Evolutionary conservation across 2,329 filamentous ascomycete species (phyloP), one percentile per base, ranked within the genome.

Genomic region (Fusarium papillatum): DNA sequence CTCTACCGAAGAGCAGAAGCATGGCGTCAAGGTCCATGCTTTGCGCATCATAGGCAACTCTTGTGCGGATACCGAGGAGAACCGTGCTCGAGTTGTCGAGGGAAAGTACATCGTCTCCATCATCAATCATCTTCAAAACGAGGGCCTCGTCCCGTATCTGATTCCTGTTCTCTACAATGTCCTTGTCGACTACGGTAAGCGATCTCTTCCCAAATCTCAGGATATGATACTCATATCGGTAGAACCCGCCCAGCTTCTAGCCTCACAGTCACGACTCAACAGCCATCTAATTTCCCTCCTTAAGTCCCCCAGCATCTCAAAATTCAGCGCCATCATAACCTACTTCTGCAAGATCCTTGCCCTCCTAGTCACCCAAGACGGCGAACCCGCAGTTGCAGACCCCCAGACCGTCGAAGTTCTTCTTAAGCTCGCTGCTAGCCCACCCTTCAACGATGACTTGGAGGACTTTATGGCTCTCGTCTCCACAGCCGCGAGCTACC

Each of bases 101-200:
- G 86, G 86, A 17, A 86, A 86, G 59, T 85, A 86, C 29, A 78
- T 93, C 16, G 77, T 82, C 5, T 81, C 84, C 38, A 84, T 93
- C 67, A 87, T 90, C 38, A 76, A 82, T 4, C 84, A 90, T 41
- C 81, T 93, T 11, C 75, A 82, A 17, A 81, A 90, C 43, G 86
- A 90, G 61, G 81, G 83, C 0, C 75, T 92, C 22, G 81, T 91
- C 10, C 81, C 85, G 0, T 90, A 90, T 78, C 86, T 86, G 41
- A 87, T 93, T 48, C 89, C 90, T 0, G 91, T 93, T 10, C 82
- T 93, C 6, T 92, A 89, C 81, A 93, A 93, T 78, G 86, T 92
- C 60, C 87, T 90, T 66, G 87, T 93, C 17, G 91, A 93, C 79
- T 93, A 92, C 79, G 90, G 91, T 92, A 80, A 82, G 55, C 39